Percentiles rank a stretch among this genome's conserved stretches.
These are phyloP conservation scores for Ophiostoma ulmi DNA, from an alignment of 2,329 filamentous ascomycete genomes.

Conservation along the genomic window DNA sequence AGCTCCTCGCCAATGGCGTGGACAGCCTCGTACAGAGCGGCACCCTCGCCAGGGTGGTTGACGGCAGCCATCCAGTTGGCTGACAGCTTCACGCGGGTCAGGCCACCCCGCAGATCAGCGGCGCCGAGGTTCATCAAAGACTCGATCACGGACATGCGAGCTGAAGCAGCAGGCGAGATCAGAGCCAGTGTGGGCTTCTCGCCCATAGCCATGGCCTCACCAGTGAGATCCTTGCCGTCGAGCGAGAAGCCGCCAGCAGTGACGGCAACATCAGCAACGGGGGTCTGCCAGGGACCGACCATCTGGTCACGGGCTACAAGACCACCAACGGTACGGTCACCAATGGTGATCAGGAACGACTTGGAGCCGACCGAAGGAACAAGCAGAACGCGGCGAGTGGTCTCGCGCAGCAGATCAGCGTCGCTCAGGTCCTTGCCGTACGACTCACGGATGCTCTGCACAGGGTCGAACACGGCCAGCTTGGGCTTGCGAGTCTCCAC, in stretches of 20 bases:
- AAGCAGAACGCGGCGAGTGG: constrained; percentile 73
- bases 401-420: constrained; percentile 54
- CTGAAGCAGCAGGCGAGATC: constrained; percentile 83
- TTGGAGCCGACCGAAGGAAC: constrained; percentile 93
- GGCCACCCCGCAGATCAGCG: constrained; percentile 54
- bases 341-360: constrained; percentile 94
- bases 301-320: constrained; percentile 87
- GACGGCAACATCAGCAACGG: constrained; percentile 89
- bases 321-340: constrained; percentile 85
- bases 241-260: constrained; percentile 74
- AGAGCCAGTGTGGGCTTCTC: constrained; percentile 85
- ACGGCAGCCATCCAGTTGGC: constrained; percentile 99
- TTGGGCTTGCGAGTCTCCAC: constrained; percentile 65
- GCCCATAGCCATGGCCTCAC: constrained; percentile 97
- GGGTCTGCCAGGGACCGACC: constrained; percentile 93
- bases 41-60: constrained; percentile 85
- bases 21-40: constrained; percentile 87
- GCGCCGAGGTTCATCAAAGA: constrained; percentile 90
- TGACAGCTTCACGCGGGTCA: constrained; percentile 78
- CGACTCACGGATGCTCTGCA: constrained; percentile 58
- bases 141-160: constrained; percentile 93
- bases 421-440: constrained; percentile 51
- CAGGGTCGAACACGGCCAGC: constrained; percentile 67
- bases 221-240: constrained; percentile 63
- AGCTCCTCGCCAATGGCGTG: constrained; percentile 89